phyloP scores from a whole-genome alignment of 176 grass and related monocot genomes.

The Canna indica region DNA sequence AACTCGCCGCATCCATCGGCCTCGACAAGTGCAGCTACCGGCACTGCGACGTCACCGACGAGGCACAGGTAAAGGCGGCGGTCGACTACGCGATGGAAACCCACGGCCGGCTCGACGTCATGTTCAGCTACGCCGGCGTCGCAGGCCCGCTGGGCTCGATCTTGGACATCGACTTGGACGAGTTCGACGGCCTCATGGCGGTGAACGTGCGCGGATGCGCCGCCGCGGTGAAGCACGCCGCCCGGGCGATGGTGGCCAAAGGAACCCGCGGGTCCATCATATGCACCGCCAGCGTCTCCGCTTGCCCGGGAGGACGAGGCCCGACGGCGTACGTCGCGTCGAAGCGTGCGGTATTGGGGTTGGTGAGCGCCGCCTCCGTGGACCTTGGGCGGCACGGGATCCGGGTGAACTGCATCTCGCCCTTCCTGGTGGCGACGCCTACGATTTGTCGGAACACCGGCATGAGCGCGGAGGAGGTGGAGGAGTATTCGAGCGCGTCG shows the following conservation, averaged over 20 bases:
- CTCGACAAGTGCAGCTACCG: constrained; percentile 30
- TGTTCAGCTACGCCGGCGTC: no score
- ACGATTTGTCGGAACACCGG: constrained; percentile 28
- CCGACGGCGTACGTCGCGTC: constrained; percentile 64
- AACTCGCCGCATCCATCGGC: constrained; percentile 38
- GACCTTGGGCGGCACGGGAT: constrained; percentile 58
- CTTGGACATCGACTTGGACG: constrained; percentile 34
- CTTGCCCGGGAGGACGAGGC: constrained; percentile 44
- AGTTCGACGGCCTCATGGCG: constrained; percentile 57
- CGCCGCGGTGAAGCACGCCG: constrained; percentile 54
- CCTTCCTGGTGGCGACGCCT: constrained; percentile 60
- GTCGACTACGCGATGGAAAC: constrained; percentile 19
- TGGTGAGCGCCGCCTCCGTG: constrained; percentile 47
- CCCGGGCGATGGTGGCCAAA: constrained; percentile 38
- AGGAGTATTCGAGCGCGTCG: constrained; percentile 20
- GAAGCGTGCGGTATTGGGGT: constrained; percentile 67
- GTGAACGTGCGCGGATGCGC: constrained; percentile 60
- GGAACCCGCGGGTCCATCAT: constrained; percentile 49
- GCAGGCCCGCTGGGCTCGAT: constrained; percentile 32
- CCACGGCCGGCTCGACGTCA: constrained; percentile 63
- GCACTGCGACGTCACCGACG: constrained; percentile 67
- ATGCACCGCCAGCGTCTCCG: constrained; percentile 56
- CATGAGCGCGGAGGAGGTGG: constrained; percentile 27
- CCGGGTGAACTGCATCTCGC: constrained; percentile 75
- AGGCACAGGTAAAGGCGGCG: constrained; percentile 51